Percentiles rank a stretch among this genome's conserved stretches.
These are phyloP conservation scores for Kodamaea ohmeri DNA, from an alignment of 1,139 yeast genomes.

Conservation along the genomic window DNA sequence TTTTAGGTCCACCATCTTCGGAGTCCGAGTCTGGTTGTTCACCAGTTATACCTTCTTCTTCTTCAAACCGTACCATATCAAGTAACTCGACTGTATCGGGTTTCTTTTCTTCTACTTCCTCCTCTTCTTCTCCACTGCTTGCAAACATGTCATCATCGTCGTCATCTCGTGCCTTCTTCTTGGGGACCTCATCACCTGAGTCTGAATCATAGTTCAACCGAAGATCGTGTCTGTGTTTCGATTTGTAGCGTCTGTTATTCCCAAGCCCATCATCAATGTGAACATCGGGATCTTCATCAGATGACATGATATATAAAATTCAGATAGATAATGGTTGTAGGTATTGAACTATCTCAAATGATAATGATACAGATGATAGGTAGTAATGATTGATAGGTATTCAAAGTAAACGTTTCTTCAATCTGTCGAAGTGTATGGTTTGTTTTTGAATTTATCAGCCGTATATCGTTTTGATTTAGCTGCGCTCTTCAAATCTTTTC, in stretches of 20 bases:
- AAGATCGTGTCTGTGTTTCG: slow-evolving; percentile 21
- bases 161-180: slow-evolving; percentile 22
- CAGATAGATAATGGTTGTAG: too few relatives aligned
- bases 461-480: neutral
- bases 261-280: slow-evolving; percentile 24
- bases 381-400: too few relatives aligned
- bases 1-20: slow-evolving; percentile 12
- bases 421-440: too few relatives aligned
- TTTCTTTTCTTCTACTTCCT: slow-evolving; percentile 4
- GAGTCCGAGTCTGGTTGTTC: neutral
- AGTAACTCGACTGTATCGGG: slow-evolving; percentile 19
- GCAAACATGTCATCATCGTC: slow-evolving; percentile 43
- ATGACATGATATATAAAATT: slow-evolving; percentile 5
- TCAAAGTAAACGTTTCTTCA: too few relatives aligned
- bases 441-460: too few relatives aligned
- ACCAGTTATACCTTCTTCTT: slow-evolving; percentile 15
- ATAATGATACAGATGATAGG: too few relatives aligned
- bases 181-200: slow-evolving; percentile 23
- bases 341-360: too few relatives aligned
- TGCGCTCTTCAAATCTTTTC: too few relatives aligned
- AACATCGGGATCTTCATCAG: slow-evolving; percentile 7
- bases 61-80: slow-evolving; percentile 33
- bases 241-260: slow-evolving; percentile 23
- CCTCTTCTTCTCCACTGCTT: slow-evolving; percentile 12
- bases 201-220: slow-evolving; percentile 35